Evolutionary conservation across 2,329 filamentous ascomycete genomes (phyloP), one percentile per base, ranked within the genome.

Genomic region (Fusarium devonianum): DNA sequence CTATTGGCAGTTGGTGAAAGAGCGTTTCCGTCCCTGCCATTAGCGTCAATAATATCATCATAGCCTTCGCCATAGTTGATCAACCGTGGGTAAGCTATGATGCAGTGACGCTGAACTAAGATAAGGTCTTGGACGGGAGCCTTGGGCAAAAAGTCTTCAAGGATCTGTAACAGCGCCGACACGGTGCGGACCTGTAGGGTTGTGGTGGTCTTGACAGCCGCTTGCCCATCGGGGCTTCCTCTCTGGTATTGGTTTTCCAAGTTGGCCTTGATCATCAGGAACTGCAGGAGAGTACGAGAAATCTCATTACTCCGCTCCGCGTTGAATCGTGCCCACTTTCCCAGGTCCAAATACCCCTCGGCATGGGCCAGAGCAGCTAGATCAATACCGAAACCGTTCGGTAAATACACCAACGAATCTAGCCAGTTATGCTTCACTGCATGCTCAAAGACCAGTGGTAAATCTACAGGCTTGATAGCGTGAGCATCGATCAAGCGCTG

Each of bases 31-130:
- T 87, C 84, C 62, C 85, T 83, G 33, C 91, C 89, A 67, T 95
- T 96, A 8, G 81, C 79, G 65, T 97, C 90, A 58, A 99, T 92
- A 30, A 97, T 86, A 48, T 94, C 89, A 70, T 99, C 92, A 56
- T 88, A 92, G 4, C 90, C 92, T 72, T 96, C 90, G 2, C 92
- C 92, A 63, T 96, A 97, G 67, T 99, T 99, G 77, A 99, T 96
- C 21, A 99, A 77, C 32, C 94, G 84, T 7, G 94, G 95, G 64
- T 97, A 99, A 1, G 89, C 88, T 47, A 92, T 92, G 56, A 99
- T 92, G 70, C 92, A 97, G 42, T 87, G 84, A 22, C 93, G 84
- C 72, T 97, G 92, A 19, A 96, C 83, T 11, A 85, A 76, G 38
- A 94, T 90, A 17, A 96, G 79, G 42, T 93, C 87, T 39, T 88